Conservation (phyloP, 257 asterid species). For the Plantago ovata region DNA sequence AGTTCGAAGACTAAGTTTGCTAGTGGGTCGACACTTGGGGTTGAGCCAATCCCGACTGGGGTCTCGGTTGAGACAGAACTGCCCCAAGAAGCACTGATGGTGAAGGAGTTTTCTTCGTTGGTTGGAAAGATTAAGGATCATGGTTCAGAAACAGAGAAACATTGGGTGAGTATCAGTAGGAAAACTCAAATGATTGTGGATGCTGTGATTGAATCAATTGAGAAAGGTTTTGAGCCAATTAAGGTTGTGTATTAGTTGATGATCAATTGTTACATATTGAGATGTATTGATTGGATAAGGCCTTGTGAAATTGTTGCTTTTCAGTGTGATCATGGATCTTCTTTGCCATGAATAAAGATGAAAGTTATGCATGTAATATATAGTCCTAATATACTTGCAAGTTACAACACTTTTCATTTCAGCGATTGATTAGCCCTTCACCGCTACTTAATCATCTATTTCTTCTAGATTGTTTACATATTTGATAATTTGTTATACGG, state of each 20-base stretch:
- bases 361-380: no score
- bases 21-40: slow-evolving; percentile 9
- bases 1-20: slow-evolving; percentile 31
- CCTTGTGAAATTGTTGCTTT: no score
- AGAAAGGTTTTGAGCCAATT: slow-evolving; percentile 44
- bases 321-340: no score
- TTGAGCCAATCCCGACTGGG: slow-evolving; percentile 39
- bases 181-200: slow-evolving; percentile 64
- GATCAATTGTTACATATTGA: no score
- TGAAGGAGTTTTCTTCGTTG: slow-evolving; percentile 54
- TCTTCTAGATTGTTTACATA: no score
- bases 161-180: slow-evolving; percentile 57
- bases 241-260: slow-evolving; percentile 22
- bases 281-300: no score
- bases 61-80: slow-evolving; percentile 41
- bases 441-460: no score
- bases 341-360: no score
- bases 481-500: no score
- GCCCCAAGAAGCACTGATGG: slow-evolving; percentile 73
- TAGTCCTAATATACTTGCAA: no score
- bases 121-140: slow-evolving; percentile 30
- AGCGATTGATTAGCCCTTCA: no score
- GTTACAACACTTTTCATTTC: no score
- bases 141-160: slow-evolving; percentile 42
- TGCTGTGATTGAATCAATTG: slow-evolving; percentile 63